Evolutionary conservation across 2,329 filamentous ascomycete genomes (phyloP).

Genomic region (Amylocarpus encephaloides): DNA sequence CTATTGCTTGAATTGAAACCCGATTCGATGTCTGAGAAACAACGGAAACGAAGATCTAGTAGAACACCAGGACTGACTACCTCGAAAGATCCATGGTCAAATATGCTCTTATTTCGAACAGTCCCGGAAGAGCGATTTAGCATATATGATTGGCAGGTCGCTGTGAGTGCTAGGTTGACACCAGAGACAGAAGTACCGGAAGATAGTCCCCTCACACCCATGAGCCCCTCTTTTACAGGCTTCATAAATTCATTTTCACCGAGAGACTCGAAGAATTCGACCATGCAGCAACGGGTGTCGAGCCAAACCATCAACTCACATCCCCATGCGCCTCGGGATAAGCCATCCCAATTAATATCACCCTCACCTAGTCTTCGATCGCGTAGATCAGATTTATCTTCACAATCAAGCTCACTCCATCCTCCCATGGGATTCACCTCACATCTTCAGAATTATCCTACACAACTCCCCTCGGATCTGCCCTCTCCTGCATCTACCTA

Average conservation of each 20-base stretch:
- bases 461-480: conserved; percentile 46
- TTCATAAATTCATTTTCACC: conserved; percentile 30
- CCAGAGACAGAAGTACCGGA: conserved; percentile 22
- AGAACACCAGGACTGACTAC: conserved; percentile 47
- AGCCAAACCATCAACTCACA: conserved; percentile 43
- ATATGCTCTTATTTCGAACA: conserved; percentile 50
- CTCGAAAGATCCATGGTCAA: conserved; percentile 26
- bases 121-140: conserved; percentile 45
- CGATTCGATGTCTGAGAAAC: conserved; percentile 48
- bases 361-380: conserved; percentile 56
- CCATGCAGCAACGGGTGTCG: conserved; percentile 44
- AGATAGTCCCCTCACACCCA: conserved; percentile 22
- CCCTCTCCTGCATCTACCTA: conserved; percentile 51
- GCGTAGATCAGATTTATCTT: conserved; percentile 53
- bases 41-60: conserved; percentile 59
- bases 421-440: conserved; percentile 43
- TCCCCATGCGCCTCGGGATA: conserved; percentile 31
- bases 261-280: conserved; percentile 16
- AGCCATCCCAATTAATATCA: conserved; percentile 47
- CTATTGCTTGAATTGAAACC: conserved; percentile 49
- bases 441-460: conserved; percentile 44
- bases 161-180: conserved; percentile 34
- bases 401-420: conserved; percentile 33
- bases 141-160: conserved; percentile 52
- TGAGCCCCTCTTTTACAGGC: conserved; percentile 22